Conservation (phyloP, 2,329 filamentous ascomycete genomes). For the Dothistroma pini region DNA sequence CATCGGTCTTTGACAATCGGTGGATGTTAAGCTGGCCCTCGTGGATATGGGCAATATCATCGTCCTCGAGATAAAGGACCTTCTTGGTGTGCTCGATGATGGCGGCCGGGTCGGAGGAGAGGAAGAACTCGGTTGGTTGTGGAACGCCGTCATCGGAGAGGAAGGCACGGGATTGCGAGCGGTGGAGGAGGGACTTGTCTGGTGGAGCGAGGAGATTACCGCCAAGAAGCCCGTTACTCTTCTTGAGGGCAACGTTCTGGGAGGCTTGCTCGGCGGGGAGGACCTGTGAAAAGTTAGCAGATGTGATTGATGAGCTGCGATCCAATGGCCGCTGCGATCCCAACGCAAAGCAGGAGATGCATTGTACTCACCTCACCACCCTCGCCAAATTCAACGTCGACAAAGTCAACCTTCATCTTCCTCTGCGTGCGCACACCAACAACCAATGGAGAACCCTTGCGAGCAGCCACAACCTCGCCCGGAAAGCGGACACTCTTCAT, state of each 20-base stretch:
- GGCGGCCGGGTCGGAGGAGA: conserved; percentile 96
- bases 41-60: conserved; percentile 99
- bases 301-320: not conserved
- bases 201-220: conserved; percentile 74
- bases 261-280: conserved; percentile 91
- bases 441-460: conserved; percentile 96
- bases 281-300: conserved; percentile 32
- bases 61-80: conserved; percentile 98
- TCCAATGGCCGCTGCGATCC: not conserved
- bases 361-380: conserved; percentile 59
- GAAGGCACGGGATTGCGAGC: conserved; percentile 97
- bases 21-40: conserved; percentile 99
- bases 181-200: conserved; percentile 97
- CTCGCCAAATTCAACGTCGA: conserved; percentile 95
- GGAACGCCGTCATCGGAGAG: conserved; percentile 97
- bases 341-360: not conserved
- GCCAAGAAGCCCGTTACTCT: conserved; percentile 56
- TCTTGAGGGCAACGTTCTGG: conserved; percentile 96
- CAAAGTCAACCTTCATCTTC: conserved; percentile 99
- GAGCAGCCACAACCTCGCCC: conserved; percentile 94
- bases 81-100: conserved; percentile 99
- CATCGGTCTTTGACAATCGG: conserved; percentile 93
- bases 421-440: conserved; percentile 95
- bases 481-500: conserved; percentile 99
- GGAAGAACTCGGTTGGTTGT: conserved; percentile 98